Conservation (phyloP, 805 yeast genomes). For the Yamadazyma ubonensis region DNA sequence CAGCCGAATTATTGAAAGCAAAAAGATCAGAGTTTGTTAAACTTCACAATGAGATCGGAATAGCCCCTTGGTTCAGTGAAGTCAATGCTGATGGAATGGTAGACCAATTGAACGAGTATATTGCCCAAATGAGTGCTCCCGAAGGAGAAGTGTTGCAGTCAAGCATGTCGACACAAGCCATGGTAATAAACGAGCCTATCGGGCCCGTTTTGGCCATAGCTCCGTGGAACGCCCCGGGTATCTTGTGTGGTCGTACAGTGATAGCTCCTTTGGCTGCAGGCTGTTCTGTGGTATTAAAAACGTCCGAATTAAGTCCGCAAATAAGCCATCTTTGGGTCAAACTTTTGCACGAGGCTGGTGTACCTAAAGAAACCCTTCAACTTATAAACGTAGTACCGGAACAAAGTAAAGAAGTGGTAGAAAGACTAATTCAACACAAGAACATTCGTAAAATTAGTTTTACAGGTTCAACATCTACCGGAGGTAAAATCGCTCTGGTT, state of each 20-base stretch:
- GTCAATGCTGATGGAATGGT: constrained; percentile 31
- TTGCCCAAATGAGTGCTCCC: constrained; percentile 19
- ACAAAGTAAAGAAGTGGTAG: constrained; percentile 19
- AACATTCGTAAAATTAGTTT: constrained; percentile 40
- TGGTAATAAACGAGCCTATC: constrained; percentile 37
- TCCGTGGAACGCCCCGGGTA: constrained; percentile 51
- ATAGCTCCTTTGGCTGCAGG: constrained; percentile 49
- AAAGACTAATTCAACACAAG: constrained; percentile 23
- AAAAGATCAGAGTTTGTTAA: constrained; percentile 14
- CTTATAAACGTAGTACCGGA: constrained; percentile 30
- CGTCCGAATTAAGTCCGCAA: constrained; percentile 40
- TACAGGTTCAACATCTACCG: constrained; percentile 46
- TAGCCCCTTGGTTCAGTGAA: constrained; percentile 35
- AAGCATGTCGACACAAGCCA: constrained; percentile 20
- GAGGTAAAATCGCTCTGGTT: constrained; percentile 31
- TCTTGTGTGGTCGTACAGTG: constrained; percentile 39
- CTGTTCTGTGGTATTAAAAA: constrained; percentile 44
- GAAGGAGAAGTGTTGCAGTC: constrained; percentile 17
- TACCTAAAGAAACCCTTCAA: constrained; percentile 35
- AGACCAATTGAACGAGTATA: constrained; percentile 29
- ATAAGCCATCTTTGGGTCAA: constrained; percentile 31
- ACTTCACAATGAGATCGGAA: constrained; percentile 32
- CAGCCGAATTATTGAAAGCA: constrained; percentile 16
- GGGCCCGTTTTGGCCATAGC: constrained; percentile 48
- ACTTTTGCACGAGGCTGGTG: constrained; percentile 37